Percentiles rank a stretch among this genome's conserved stretches.
Evolutionary conservation across 1,139 yeast species (phyloP).

Genomic region (Pichia sp.): DNA sequence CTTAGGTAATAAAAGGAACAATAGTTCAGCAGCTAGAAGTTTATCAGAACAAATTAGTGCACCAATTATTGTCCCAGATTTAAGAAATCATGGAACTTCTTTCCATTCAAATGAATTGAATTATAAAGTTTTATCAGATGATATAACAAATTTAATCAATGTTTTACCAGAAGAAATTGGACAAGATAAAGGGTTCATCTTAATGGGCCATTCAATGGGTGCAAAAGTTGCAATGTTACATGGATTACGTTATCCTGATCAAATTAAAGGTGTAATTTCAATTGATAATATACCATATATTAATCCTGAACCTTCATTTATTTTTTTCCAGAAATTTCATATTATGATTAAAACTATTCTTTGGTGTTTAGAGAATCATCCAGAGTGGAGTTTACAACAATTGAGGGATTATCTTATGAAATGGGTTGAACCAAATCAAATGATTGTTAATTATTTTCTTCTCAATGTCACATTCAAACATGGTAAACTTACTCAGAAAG

Average conservation of each 20-base stretch:
- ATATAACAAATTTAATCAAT: constrained; percentile 36
- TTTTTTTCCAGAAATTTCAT: constrained; percentile 24
- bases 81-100: constrained; percentile 87
- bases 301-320: constrained; percentile 19
- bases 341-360: constrained; percentile 18
- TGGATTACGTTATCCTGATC: constrained; percentile 60
- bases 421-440: constrained; percentile 50
- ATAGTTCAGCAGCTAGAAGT: constrained; percentile 61
- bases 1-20: constrained; percentile 74
- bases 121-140: constrained; percentile 73
- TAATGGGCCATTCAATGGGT: constrained; percentile 95
- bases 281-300: constrained; percentile 83
- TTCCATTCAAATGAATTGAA: constrained; percentile 66
- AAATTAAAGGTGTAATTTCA: constrained; percentile 56
- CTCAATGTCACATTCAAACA: constrained; percentile 41
- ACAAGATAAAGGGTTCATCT: constrained; percentile 27
- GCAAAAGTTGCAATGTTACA: constrained; percentile 89
- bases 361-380: constrained; percentile 10
- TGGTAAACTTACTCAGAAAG: constrained; percentile 27
- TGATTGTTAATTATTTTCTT: constrained; percentile 65
- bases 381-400: constrained; percentile 11
- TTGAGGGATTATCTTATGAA: constrained; percentile 53
- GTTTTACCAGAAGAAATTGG: constrained; percentile 13
- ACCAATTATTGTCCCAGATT: constrained; percentile 60
- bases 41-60: constrained; percentile 32